Evolutionary conservation across 2,329 filamentous ascomycete species (phyloP).

Genomic region (Lachnellula cervina): DNA sequence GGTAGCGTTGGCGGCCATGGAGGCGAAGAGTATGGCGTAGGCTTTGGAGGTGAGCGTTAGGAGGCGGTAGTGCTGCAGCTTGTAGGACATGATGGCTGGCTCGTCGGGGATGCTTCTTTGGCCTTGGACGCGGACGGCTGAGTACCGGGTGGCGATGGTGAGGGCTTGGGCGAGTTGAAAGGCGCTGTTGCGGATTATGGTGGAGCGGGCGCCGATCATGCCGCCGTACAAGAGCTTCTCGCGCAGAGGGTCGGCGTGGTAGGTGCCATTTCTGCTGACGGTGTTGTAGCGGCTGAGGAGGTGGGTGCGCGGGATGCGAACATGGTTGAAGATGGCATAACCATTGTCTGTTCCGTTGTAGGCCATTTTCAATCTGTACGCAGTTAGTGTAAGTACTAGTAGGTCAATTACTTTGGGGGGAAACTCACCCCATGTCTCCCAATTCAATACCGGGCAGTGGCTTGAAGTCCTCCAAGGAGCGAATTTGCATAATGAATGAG

Average conservation of each 20-base stretch:
- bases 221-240: conserved; percentile 33
- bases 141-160: conserved; percentile 34
- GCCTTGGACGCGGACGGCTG: conserved; percentile 26
- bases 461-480: conserved; percentile 25
- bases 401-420: conserved; percentile 1
- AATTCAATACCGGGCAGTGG: conserved; percentile 27
- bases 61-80: conserved; percentile 27
- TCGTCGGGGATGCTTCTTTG: not conserved
- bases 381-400: not conserved
- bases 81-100: conserved; percentile 18
- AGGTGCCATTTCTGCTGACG: conserved; percentile 30
- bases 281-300: conserved; percentile 30
- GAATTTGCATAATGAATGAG: conserved; percentile 30
- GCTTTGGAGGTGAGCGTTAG: conserved; percentile 26
- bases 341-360: conserved; percentile 33
- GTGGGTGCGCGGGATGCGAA: conserved; percentile 32
- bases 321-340: conserved; percentile 31
- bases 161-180: conserved; percentile 32
- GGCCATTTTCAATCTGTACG: conserved; percentile 18
- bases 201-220: conserved; percentile 32
- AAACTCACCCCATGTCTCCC: conserved; percentile 26
- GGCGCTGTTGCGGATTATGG: conserved; percentile 26
- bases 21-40: conserved; percentile 28
- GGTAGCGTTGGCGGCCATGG: not conserved
- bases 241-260: conserved; percentile 25